Percentiles rank a stretch among this genome's conserved stretches.
Evolutionary conservation across 2,329 filamentous ascomycete species (phyloP).

Genomic region (Phialocephala subalpina): DNA sequence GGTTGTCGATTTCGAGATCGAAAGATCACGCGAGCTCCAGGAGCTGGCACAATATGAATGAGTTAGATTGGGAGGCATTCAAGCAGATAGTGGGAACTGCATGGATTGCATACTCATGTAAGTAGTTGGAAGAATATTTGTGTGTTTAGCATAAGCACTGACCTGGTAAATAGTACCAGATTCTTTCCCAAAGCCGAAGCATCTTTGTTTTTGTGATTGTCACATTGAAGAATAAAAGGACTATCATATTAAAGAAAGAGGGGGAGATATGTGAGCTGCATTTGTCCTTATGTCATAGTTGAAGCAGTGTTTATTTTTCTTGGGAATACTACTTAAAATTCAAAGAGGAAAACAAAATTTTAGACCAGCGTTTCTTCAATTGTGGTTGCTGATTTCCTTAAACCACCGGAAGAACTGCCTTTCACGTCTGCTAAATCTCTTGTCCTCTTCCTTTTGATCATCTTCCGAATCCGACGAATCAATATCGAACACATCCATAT

Average conservation of each 20-base stretch:
- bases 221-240: neutral
- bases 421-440: neutral
- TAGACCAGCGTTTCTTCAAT: neutral
- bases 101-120: neutral
- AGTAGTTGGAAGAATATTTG: neutral
- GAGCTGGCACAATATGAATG: neutral
- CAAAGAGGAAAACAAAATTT: neutral
- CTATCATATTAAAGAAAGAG: neutral
- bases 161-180: neutral
- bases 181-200: neutral
- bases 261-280: neutral
- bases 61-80: neutral
- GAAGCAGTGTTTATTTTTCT: no score
- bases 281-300: no score
- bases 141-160: neutral
- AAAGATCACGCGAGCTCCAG: neutral
- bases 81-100: constrained; percentile 1
- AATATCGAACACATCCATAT: constrained; percentile 18
- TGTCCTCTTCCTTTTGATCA: constrained; percentile 1
- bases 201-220: neutral
- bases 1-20: neutral
- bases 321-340: neutral
- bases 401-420: constrained; percentile 15
- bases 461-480: constrained; percentile 25
- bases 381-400: constrained; percentile 12